A percentile compares a stretch with the other conserved stretches of the same genome.
Conservation (phyloP, 148 eudicot species). For the Rhododendron mucronatum region DNA sequence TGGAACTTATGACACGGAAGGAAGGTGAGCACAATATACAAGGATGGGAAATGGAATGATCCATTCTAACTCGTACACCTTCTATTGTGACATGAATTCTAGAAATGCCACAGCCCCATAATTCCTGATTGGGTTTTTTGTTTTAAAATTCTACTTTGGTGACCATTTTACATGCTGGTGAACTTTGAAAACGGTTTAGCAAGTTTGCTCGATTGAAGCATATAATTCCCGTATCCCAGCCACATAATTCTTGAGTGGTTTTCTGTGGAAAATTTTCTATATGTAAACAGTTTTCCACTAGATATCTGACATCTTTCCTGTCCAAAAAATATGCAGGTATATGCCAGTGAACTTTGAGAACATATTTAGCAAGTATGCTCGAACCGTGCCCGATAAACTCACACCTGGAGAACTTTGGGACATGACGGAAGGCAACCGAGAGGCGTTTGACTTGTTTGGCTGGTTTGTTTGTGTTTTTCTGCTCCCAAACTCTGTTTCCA, state of each 20-base stretch:
- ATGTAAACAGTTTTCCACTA: not conserved
- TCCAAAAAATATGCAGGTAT: not conserved
- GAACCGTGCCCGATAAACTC: conserved; percentile 61
- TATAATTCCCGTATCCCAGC: not conserved
- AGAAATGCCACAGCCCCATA: not conserved
- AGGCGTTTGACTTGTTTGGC: conserved; percentile 55
- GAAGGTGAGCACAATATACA: conserved; percentile 38
- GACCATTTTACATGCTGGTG: not conserved
- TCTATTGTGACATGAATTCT: not conserved
- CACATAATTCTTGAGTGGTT: not conserved
- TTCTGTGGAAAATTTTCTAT: not conserved
- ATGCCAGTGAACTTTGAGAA: conserved; percentile 4
- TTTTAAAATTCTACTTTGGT: not conserved
- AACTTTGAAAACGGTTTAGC: not conserved
- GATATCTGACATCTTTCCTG: not conserved
- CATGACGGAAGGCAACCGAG: conserved; percentile 72
- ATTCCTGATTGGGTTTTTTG: not conserved
- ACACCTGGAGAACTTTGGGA: conserved; percentile 63
- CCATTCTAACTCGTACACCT: not conserved
- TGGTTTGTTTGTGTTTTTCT: not conserved
- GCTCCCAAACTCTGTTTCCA: not conserved
- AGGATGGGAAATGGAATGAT: not conserved
- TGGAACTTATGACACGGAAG: conserved; percentile 66
- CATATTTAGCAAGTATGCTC: conserved; percentile 74
- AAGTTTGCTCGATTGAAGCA: not conserved